phyloP scores from a whole-genome alignment of 345 rosid genomes.

The Cardamine occulta region DNA sequence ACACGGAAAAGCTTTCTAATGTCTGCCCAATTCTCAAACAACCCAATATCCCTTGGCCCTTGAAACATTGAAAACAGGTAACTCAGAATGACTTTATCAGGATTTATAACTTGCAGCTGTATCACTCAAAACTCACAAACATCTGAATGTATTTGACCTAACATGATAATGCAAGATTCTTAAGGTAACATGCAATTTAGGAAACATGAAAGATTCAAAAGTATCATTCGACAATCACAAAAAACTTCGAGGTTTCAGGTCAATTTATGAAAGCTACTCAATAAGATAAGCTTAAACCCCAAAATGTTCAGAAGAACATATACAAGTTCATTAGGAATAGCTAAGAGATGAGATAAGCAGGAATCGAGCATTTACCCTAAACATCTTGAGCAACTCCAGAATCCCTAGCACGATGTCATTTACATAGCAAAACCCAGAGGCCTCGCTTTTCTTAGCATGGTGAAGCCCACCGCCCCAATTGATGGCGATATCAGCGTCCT shows the following conservation, averaged over 20 bases:
- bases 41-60: neutral
- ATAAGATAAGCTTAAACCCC: slow-evolving; percentile 19
- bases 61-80: neutral
- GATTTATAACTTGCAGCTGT: neutral
- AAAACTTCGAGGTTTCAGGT: neutral
- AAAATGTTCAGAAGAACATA: neutral
- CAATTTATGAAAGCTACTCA: neutral
- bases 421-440: slow-evolving; percentile 97
- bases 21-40: slow-evolving; percentile 6
- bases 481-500: slow-evolving; percentile 89
- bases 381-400: slow-evolving; percentile 92
- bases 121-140: neutral
- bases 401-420: slow-evolving; percentile 96
- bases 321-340: neutral
- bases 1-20: neutral
- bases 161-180: slow-evolving; percentile 2
- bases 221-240: neutral
- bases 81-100: neutral
- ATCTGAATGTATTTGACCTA: slow-evolving; percentile 13
- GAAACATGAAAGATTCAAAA: slow-evolving; percentile 20
- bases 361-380: slow-evolving; percentile 56
- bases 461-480: slow-evolving; percentile 99
- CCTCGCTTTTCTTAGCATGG: slow-evolving; percentile 98
- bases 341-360: neutral
- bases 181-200: neutral